These are phyloP conservation scores for Halenospora varia DNA, from an alignment of 495 filamentous ascomycete species.

Conservation along the genomic window DNA sequence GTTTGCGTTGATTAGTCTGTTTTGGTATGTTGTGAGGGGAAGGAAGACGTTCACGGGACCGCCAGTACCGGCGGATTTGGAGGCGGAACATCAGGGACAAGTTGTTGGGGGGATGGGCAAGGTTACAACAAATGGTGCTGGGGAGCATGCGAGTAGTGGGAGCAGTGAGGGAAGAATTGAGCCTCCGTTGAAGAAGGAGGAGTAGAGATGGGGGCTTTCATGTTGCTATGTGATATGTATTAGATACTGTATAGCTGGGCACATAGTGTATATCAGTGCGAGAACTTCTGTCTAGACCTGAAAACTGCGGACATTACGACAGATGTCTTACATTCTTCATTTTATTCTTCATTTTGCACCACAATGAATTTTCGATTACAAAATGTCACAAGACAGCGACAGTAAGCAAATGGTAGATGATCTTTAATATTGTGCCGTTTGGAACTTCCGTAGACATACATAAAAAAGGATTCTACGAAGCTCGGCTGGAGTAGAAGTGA, in stretches of 20 bases:
- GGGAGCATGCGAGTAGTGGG: background rate
- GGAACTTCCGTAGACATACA: too few relatives aligned
- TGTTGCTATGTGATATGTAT: background rate
- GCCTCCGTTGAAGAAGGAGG: background rate
- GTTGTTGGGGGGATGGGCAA: slow-evolving; percentile 23
- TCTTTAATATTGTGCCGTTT: too few relatives aligned
- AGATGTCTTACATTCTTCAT: too few relatives aligned
- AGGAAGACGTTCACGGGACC: slow-evolving; percentile 63
- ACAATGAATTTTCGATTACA: too few relatives aligned
- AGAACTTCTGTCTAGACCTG: too few relatives aligned
- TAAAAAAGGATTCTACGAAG: too few relatives aligned
- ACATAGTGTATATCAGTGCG: too few relatives aligned
- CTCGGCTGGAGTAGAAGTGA: too few relatives aligned
- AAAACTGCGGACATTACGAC: too few relatives aligned
- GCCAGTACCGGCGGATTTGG: slow-evolving; percentile 42
- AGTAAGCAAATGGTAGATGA: too few relatives aligned
- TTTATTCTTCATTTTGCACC: too few relatives aligned
- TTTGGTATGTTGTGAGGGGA: slow-evolving; percentile 68
- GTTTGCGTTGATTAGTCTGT: slow-evolving; percentile 48
- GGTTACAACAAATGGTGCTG: slow-evolving; percentile 1
- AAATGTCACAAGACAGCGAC: too few relatives aligned
- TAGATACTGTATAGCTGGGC: background rate
- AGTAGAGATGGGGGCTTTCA: background rate
- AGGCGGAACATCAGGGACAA: slow-evolving; percentile 23
- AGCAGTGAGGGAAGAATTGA: background rate